A percentile compares a stretch with the other conserved stretches of the same genome.
Conservation (phyloP, 2,329 filamentous ascomycete genomes). For the Emergomyces africanus region DNA sequence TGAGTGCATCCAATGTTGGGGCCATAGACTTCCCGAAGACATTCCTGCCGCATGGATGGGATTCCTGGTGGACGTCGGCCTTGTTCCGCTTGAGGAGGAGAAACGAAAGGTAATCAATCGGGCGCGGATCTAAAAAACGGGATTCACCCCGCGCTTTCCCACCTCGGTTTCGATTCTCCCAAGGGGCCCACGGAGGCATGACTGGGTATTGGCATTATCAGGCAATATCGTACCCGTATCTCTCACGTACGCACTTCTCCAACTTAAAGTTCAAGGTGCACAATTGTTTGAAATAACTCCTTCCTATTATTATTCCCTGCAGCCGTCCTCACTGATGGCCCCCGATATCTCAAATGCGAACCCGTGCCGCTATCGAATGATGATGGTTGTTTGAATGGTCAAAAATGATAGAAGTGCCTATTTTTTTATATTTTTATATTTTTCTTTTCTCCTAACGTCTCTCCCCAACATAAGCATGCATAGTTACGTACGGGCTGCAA, state of each 20-base stretch:
- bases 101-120: not conserved
- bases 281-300: not conserved
- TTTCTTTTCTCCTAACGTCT: not conserved
- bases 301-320: not conserved
- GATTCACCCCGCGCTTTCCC: not conserved
- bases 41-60: not conserved
- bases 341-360: not conserved
- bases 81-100: not conserved
- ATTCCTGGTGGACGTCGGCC: not conserved
- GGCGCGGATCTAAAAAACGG: not conserved
- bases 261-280: not conserved
- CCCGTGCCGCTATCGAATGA: not conserved
- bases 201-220: not conserved
- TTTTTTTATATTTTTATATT: too few relatives aligned
- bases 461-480: not conserved
- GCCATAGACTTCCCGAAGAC: not conserved
- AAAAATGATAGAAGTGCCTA: not conserved
- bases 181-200: not conserved
- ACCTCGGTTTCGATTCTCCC: not conserved
- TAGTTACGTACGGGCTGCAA: not conserved
- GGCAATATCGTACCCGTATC: not conserved
- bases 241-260: not conserved
- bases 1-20: not conserved
- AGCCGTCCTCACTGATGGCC: not conserved
- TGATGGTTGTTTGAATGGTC: not conserved